Evolutionary conservation across 2,329 filamentous ascomycete genomes (phyloP), one percentile per base, ranked within the genome.

Genomic region (Aspergillus latus): DNA sequence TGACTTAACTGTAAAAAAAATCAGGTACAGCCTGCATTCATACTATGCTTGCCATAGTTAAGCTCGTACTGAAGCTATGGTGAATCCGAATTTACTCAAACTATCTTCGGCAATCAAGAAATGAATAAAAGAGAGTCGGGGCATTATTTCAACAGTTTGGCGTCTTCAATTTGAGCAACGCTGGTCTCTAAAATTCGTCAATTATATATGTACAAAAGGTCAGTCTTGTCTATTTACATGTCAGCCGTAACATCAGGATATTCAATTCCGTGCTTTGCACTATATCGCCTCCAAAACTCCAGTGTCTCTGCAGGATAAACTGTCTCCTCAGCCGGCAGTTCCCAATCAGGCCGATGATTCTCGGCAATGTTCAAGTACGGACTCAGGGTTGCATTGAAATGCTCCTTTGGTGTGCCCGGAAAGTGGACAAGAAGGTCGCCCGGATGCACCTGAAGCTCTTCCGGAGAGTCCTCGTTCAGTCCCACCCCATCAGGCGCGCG

Each of bases 401-500:
- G 43, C 1, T 54, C 52, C 1, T 15, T 7, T 0, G 57, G 52
- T 0, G 59, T 61, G 4, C 61, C 61, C 1, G 61, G 59, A 28
- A 63, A 61, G 16, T 63, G 61, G 42, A 63, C 61, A 3, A 63
- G 51, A 5, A 62, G 43, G n/a, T 61, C 57, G 1, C 61, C 61
- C 4, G 51, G 57, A 10, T 62, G 52, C 6, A 61, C 32, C 29
- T 61, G 61, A 5, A 54, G 42, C 8, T 56, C 16, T 13, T 32
- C 16, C 11, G 57, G 57, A 0, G 47, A 54, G 26, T 58, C 54
- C 11, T 34, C 16, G 21, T 56, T 54, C 4, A 49, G 13, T 3
- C 30, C 37, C 32, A 36, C 36, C 5, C 46, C 58, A 29, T 61
- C 49, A 1, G 53, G 46, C 5, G 34, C 21, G 26, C 58, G 49